These are phyloP conservation scores for Actinidia chinensis DNA, from an alignment of 179 eudicot genomes.

Conservation along the genomic window DNA sequence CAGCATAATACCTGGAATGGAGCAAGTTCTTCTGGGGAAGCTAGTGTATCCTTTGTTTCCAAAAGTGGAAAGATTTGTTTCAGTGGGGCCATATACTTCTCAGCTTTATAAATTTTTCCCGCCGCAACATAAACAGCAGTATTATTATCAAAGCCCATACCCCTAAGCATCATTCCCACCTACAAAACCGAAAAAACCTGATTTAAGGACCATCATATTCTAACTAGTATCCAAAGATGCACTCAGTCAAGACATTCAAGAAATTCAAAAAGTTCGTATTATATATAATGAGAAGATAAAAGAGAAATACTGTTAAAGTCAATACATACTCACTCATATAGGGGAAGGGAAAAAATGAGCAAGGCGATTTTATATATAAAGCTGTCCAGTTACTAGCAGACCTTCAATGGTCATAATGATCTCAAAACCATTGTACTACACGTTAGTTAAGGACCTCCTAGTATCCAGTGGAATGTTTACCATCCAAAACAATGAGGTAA, in stretches of 20 bases:
- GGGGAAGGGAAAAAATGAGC: background rate
- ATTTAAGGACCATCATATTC: slow-evolving; percentile 1
- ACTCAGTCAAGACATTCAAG: background rate
- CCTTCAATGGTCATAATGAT: background rate
- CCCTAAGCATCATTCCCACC: slow-evolving; percentile 99
- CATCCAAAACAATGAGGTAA: background rate
- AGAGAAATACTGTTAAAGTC: background rate
- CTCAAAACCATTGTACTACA: background rate
- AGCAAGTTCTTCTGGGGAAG: slow-evolving; percentile 87
- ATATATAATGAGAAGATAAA: background rate
- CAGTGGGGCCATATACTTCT: slow-evolving; percentile 89
- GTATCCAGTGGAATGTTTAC: background rate
- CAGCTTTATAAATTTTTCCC: slow-evolving; percentile 86
- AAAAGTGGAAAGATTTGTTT: slow-evolving; percentile 76
- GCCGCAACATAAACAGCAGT: slow-evolving; percentile 89
- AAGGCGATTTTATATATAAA: background rate
- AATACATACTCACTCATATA: background rate
- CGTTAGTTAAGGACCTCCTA: no score
- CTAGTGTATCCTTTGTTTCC: slow-evolving; percentile 80
- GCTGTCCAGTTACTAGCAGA: background rate
- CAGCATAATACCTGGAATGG: slow-evolving; percentile 62
- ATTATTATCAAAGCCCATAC: slow-evolving; percentile 95
- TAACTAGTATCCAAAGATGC: background rate
- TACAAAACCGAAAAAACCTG: slow-evolving; percentile 21
- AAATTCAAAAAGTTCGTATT: background rate